Evolutionary conservation across 768 basidiomycete genomes (phyloP).

Genomic region (Pulveroboletus frians): DNA sequence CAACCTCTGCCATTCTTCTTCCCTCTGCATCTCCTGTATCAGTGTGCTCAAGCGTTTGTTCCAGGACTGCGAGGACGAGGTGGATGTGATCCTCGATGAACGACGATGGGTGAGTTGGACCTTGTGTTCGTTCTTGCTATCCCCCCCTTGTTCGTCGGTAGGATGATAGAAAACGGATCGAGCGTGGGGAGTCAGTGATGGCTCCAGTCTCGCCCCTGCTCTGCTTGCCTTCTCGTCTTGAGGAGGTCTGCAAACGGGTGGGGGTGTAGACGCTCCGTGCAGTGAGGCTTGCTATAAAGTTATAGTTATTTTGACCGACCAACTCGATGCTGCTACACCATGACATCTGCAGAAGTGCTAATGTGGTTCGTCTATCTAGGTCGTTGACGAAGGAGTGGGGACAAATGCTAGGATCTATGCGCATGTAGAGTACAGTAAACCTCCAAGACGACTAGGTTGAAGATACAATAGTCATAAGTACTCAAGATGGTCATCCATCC

Average conservation of each 20-base stretch:
- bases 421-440: constrained; percentile 9
- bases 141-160: constrained; percentile 10
- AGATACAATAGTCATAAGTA: constrained; percentile 2
- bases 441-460: constrained; percentile 1
- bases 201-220: constrained; percentile 23
- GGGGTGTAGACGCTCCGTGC: constrained; percentile 22
- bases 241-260: constrained; percentile 21
- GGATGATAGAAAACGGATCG: constrained; percentile 26
- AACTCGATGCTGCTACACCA: not conserved
- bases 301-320: constrained; percentile 33
- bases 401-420: not conserved
- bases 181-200: constrained; percentile 20
- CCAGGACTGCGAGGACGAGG: not conserved
- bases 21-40: not conserved
- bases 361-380: constrained; percentile 3
- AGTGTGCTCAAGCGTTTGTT: constrained; percentile 7
- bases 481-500: not conserved
- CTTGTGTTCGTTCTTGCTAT: not conserved
- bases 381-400: constrained; percentile 5
- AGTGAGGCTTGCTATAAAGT: constrained; percentile 18
- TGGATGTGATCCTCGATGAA: not conserved
- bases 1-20: not conserved
- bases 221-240: constrained; percentile 25
- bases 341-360: constrained; percentile 1
- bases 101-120: constrained; percentile 6